These are phyloP conservation scores for Globisporangium canariense DNA, from an alignment of 352 stramenopile species.

Conservation along the genomic window DNA sequence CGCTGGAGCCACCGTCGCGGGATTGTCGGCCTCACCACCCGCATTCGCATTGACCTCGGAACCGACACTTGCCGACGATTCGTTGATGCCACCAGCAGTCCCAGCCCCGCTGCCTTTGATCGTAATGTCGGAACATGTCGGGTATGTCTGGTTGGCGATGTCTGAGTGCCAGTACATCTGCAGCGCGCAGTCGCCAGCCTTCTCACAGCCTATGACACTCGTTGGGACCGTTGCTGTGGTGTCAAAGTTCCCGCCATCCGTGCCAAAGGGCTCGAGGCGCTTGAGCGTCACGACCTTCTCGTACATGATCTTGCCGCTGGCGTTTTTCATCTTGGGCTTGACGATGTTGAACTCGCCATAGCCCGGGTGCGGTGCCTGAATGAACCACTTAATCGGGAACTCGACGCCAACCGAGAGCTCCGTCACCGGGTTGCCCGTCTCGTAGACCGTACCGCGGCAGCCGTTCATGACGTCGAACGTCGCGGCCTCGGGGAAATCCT, in stretches of 20 bases:
- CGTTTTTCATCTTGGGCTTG: constrained; percentile 36
- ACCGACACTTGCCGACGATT: neutral
- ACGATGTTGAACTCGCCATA: constrained; percentile 52
- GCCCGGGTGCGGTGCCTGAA: constrained; percentile 59
- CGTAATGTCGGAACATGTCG: constrained; percentile 31
- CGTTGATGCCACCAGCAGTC: neutral
- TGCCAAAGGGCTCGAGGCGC: constrained; percentile 33
- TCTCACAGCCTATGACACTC: constrained; percentile 39
- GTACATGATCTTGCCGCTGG: constrained; percentile 29
- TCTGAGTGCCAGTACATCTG: constrained; percentile 61
- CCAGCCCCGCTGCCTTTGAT: neutral
- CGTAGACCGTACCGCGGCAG: constrained; percentile 31
- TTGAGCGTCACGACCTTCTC: no score
- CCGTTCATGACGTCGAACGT: constrained; percentile 44
- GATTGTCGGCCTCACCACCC: neutral
- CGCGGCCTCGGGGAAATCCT: constrained; percentile 29
- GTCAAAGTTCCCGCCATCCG: constrained; percentile 24
- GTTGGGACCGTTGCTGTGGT: constrained; percentile 35
- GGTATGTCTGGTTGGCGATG: constrained; percentile 56
- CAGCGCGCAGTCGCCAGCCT: constrained; percentile 7
- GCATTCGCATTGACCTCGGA: neutral
- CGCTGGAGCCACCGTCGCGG: neutral
- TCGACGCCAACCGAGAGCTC: constrained; percentile 29
- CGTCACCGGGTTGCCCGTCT: constrained; percentile 38
- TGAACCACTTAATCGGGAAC: constrained; percentile 45